A percentile compares a stretch with the other conserved stretches of the same genome.
Conservation (phyloP, 129 eudicot genomes). For the Centella asiatica region DNA sequence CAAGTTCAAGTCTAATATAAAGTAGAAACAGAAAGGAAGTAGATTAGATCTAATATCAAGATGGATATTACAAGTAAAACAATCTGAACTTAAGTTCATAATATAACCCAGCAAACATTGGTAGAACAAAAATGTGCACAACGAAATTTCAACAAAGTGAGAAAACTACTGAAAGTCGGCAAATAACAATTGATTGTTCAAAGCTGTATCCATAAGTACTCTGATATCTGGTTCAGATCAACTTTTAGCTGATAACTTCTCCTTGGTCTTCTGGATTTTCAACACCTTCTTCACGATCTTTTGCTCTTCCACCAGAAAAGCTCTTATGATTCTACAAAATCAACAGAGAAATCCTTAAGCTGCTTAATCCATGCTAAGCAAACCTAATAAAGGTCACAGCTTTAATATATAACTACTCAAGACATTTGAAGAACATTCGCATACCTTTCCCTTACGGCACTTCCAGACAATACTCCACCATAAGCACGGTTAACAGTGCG, state of each 20-base stretch:
- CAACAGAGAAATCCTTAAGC: not conserved
- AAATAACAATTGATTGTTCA: too few relatives aligned
- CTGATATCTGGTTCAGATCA: not conserved
- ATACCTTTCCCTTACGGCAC: constrained; percentile 86
- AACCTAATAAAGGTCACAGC: not conserved
- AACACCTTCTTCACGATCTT: too few relatives aligned
- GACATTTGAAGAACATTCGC: not conserved
- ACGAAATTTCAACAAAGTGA: not conserved
- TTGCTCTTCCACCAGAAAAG: constrained; percentile 79
- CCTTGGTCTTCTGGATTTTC: constrained; percentile 88
- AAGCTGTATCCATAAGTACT: not conserved
- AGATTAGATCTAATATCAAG: not conserved
- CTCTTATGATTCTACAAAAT: constrained; percentile 61
- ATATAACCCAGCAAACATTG: not conserved
- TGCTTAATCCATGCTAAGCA: not conserved
- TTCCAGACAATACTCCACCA: constrained; percentile 80
- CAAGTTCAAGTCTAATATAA: too few relatives aligned
- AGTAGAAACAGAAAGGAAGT: too few relatives aligned
- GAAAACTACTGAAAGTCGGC: not conserved
- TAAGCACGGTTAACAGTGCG: constrained; percentile 87
- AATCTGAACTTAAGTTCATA: not conserved
- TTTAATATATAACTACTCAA: too few relatives aligned
- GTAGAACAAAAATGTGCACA: too few relatives aligned
- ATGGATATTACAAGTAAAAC: not conserved
- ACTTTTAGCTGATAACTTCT: constrained; percentile 49